Base-by-base conservation (phyloP, 2,329 filamentous ascomycete species). In the Penicillium sp. region DNA sequence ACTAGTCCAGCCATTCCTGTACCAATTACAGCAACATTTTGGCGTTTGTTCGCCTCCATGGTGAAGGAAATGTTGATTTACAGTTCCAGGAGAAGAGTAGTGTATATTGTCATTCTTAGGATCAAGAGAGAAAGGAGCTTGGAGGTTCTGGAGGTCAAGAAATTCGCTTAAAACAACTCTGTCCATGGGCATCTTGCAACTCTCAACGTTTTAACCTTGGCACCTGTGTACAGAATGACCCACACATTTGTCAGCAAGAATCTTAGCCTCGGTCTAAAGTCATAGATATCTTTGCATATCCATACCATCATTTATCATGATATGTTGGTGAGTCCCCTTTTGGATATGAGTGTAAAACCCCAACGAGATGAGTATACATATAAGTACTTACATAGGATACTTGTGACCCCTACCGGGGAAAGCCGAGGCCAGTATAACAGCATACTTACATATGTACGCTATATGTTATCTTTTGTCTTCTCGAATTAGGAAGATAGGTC, bases 1-100 rank as follows among this genome's bases (percentile, higher is more conserved):
- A 75, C 73, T 50, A 81, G 67, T 12, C 79, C 79, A 4, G 79
- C 78, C 71, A 82, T 76, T 16, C 79, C 78, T 1, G 77, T 77
- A 49, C 79, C 79, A 28, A 82, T 68, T 33, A 82, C 67, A 40
- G 77, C 78, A 26, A 80, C 77, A 9, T 28, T 44, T 38, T 55
- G 37, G 26, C 30, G 66, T 33, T 41, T 19, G 4, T 33, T 36
- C 5, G 11, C 11, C 16, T 19, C 19, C 51, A 54, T 54, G 1
- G 2, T 33, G 22, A 12, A 19, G 17, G 17, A 22, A n/a, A 44
- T 11, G 4, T 28, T 19, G 4, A 22, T 35, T 36, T 25, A 45
- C n/a, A 19, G n/a, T n/a, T n/a, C n/a, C 8, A 7, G 5, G 10
- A n/a, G 8, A n/a, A n/a, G 16, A 10, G 14, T 12, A 35, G 37